These are phyloP conservation scores for Nepenthes mirabilis DNA, from an alignment of 148 eudicot species.

Conservation along the genomic window DNA sequence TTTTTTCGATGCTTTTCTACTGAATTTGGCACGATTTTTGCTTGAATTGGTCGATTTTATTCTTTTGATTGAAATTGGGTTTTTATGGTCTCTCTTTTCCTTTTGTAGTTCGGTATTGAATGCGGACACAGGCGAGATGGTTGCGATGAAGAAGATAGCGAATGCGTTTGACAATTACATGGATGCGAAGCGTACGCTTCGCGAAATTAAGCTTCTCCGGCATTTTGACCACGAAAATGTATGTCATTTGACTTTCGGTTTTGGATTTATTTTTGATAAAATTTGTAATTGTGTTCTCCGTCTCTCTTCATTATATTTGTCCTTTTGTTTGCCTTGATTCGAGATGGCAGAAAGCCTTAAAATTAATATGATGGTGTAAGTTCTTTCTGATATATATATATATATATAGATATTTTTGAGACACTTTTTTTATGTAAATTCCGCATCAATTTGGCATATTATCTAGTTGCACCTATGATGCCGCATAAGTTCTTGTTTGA, in stretches of 20 bases:
- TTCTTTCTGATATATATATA: too few species aligned
- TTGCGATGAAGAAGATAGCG: constrained; percentile 90
- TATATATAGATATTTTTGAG: neutral
- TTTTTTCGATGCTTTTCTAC: neutral
- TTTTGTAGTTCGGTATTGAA: constrained; percentile 63
- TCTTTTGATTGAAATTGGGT: neutral
- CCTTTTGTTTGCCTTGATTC: too few species aligned
- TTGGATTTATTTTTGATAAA: neutral
- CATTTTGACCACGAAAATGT: constrained; percentile 94
- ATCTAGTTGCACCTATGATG: too few species aligned
- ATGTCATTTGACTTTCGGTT: constrained; percentile 1
- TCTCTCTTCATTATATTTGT: too few species aligned
- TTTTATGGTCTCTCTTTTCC: neutral
- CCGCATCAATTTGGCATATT: neutral
- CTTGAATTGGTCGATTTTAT: neutral
- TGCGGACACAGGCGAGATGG: constrained; percentile 76
- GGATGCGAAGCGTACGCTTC: constrained; percentile 92
- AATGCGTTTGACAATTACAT: constrained; percentile 89
- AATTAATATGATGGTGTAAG: too few species aligned
- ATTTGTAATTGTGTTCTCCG: too few species aligned
- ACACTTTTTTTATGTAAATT: neutral
- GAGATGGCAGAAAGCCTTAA: too few species aligned
- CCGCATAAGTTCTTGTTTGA: too few species aligned
- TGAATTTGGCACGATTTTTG: neutral
- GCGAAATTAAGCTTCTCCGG: constrained; percentile 90